Conservation (phyloP, 176 grass and related monocot species). For the Coix lacrymajobi region DNA sequence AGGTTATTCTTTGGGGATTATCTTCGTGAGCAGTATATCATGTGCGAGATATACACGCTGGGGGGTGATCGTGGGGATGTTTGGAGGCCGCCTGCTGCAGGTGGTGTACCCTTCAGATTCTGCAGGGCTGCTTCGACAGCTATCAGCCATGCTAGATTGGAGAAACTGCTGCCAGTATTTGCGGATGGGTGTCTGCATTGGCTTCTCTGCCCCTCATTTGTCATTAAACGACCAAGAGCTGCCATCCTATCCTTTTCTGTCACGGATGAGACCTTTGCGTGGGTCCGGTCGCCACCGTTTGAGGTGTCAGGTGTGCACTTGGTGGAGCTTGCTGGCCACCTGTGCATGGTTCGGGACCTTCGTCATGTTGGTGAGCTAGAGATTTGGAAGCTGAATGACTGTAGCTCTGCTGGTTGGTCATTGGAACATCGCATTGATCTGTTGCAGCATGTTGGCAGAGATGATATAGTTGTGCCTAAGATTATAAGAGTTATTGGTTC, state of each 20-base stretch:
- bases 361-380: neutral
- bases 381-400: conserved; percentile 3
- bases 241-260: conserved; percentile 8
- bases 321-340: neutral
- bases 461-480: neutral
- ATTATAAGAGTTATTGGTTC: conserved; percentile 2
- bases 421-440: conserved; percentile 1
- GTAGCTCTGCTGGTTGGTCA: neutral
- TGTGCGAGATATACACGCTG: neutral
- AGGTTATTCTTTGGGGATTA: neutral
- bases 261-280: conserved; percentile 21
- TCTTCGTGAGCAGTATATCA: neutral
- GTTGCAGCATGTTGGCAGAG: neutral
- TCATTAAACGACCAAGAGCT: neutral
- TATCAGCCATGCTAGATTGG: neutral
- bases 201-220: neutral
- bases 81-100: conserved; percentile 7
- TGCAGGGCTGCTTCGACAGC: neutral
- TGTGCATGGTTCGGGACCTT: conserved; percentile 8
- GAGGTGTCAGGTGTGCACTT: neutral
- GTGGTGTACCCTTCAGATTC: conserved; percentile 13
- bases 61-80: neutral
- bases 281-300: neutral
- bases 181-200: conserved; percentile 6
- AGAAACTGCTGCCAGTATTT: neutral